phyloP scores from a whole-genome alignment of 352 stramenopile genomes.

The Hyaloperonospora arabidopsidis region DNA sequence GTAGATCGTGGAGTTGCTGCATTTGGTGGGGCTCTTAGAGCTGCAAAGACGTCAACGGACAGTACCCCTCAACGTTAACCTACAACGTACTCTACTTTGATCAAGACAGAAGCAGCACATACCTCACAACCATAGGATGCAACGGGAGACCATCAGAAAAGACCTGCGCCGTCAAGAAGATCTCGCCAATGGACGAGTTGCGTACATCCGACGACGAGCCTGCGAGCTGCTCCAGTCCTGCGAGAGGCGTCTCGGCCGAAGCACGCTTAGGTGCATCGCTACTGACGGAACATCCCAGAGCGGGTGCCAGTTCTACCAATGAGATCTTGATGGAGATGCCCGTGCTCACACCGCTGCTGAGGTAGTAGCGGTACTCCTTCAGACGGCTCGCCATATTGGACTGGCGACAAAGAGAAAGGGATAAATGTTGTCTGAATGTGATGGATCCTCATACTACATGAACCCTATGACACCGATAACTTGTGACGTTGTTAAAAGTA shows the following conservation, averaged over 20 bases:
- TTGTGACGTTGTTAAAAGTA: slow-evolving; percentile 13
- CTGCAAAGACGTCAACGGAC: slow-evolving; percentile 12
- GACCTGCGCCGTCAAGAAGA: slow-evolving; percentile 85
- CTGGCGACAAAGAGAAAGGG: slow-evolving; percentile 1
- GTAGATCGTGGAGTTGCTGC: slow-evolving; percentile 80
- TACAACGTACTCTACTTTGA: background rate
- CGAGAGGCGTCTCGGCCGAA: slow-evolving; percentile 18
- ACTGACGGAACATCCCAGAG: slow-evolving; percentile 38
- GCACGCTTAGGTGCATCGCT: slow-evolving; percentile 20
- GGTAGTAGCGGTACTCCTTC: slow-evolving; percentile 86
- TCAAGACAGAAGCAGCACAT: background rate
- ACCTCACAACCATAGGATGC: slow-evolving; percentile 79
- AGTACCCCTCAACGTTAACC: too few species aligned
- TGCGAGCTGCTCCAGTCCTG: slow-evolving; percentile 46
- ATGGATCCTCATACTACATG: background rate
- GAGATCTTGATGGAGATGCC: slow-evolving; percentile 79
- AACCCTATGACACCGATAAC: background rate
- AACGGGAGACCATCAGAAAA: slow-evolving; percentile 77
- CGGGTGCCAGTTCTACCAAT: slow-evolving; percentile 57
- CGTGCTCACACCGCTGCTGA: slow-evolving; percentile 78
- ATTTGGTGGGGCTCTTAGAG: slow-evolving; percentile 78
- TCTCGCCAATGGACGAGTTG: slow-evolving; percentile 78
- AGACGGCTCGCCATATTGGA: slow-evolving; percentile 51
- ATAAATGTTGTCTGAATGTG: slow-evolving; percentile 4
- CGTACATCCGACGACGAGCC: slow-evolving; percentile 65